Evolutionary conservation across 495 filamentous ascomycete species (phyloP).

Genomic region (Annulohypoxylon stygium): DNA sequence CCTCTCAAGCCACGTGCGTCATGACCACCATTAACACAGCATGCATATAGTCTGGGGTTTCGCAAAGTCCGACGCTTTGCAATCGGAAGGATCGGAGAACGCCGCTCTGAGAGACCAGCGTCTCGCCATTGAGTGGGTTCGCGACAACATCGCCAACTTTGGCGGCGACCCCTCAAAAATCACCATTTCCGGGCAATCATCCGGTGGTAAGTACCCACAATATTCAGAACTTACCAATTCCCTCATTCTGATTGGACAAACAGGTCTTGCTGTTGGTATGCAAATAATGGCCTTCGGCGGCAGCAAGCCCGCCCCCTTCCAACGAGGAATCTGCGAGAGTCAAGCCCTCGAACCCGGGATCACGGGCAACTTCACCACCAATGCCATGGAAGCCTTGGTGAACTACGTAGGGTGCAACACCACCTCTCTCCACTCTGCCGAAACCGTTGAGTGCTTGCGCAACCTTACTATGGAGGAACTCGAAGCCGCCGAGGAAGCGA

Average conservation of each 20-base stretch:
- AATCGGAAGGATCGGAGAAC: constrained; percentile 56
- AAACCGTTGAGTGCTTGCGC: constrained; percentile 69
- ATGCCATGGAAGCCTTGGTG: constrained; percentile 57
- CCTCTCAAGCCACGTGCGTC: neutral
- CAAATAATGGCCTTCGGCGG: constrained; percentile 59
- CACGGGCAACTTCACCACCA: constrained; percentile 45
- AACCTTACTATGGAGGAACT: constrained; percentile 62
- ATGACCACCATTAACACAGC: neutral
- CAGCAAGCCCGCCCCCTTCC: constrained; percentile 53
- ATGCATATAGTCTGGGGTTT: constrained; percentile 46
- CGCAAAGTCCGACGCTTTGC: constrained; percentile 46
- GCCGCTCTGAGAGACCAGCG: constrained; percentile 70
- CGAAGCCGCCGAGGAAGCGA: constrained; percentile 53
- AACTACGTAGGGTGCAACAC: constrained; percentile 63
- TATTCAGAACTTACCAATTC: neutral
- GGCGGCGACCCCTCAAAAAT: constrained; percentile 68
- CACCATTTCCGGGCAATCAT: constrained; percentile 69
- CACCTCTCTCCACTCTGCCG: constrained; percentile 46
- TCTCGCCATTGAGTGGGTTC: constrained; percentile 67
- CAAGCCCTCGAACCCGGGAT: constrained; percentile 49
- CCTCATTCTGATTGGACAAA: neutral
- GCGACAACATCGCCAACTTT: constrained; percentile 70
- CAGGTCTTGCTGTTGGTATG: constrained; percentile 55
- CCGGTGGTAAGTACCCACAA: constrained; percentile 52
- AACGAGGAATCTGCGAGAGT: constrained; percentile 51